Evolutionary conservation across 768 basidiomycete species (phyloP).

Genomic region (Mycena belliarum): DNA sequence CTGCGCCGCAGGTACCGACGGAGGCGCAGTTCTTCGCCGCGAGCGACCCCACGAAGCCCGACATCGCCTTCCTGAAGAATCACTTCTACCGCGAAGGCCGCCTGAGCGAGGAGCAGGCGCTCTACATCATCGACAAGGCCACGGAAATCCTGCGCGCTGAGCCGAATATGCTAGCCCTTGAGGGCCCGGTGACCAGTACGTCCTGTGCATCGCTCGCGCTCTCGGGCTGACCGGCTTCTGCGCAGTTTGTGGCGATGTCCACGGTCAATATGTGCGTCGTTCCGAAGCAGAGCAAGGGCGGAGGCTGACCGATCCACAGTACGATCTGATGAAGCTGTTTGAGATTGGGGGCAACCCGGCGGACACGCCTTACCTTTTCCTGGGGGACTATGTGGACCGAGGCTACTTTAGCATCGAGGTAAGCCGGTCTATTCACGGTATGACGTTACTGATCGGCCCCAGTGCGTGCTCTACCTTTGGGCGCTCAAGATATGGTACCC

Average conservation of each 20-base stretch:
- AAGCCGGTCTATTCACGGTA: constrained; percentile 16
- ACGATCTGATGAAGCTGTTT: constrained; percentile 93
- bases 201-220: constrained; percentile 15
- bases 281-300: not conserved
- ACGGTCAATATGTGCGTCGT: constrained; percentile 92
- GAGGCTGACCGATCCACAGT: constrained; percentile 44
- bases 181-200: constrained; percentile 97
- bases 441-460: constrained; percentile 11
- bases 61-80: constrained; percentile 96
- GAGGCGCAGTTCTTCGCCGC: constrained; percentile 86
- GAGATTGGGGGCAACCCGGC: constrained; percentile 93
- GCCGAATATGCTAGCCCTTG: constrained; percentile 89
- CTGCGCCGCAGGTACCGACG: constrained; percentile 90
- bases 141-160: constrained; percentile 81
- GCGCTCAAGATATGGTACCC: constrained; percentile 99
- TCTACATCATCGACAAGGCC: constrained; percentile 88
- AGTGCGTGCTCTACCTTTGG: constrained; percentile 99
- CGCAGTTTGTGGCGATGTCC: constrained; percentile 96
- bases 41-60: constrained; percentile 85
- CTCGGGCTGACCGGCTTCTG: not conserved
- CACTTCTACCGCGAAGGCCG: constrained; percentile 98
- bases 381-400: constrained; percentile 92
- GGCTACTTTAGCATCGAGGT: constrained; percentile 95
- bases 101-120: constrained; percentile 90
- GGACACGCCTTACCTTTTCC: constrained; percentile 90